These are phyloP conservation scores for Acacia melanoxylon DNA, from an alignment of 306 rosid genomes.

Conservation along the genomic window DNA sequence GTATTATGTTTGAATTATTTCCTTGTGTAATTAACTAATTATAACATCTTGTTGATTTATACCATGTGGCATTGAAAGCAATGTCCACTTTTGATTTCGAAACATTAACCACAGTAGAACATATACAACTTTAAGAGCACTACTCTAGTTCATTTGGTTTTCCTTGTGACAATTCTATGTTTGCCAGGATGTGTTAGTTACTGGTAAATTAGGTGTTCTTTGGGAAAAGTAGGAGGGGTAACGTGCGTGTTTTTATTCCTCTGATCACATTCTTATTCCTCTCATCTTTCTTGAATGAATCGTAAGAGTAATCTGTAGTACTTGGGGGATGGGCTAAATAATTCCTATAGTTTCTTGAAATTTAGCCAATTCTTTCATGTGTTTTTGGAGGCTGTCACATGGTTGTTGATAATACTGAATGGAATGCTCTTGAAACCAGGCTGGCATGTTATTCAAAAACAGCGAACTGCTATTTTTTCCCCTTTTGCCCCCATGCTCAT, in stretches of 20 bases:
- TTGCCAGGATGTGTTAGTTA: background rate
- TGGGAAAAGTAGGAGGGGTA: background rate
- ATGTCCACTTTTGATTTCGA: background rate
- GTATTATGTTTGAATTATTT: background rate
- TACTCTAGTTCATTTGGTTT: background rate
- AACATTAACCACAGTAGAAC: background rate
- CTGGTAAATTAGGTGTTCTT: background rate
- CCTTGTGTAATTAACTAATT: too few species aligned
- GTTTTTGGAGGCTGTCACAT: background rate
- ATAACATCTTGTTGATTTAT: background rate
- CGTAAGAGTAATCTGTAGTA: background rate
- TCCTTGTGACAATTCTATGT: background rate
- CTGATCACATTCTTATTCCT: background rate
- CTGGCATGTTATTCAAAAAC: background rate
- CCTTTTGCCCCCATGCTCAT: background rate
- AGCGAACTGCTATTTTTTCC: background rate
- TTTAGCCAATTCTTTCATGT: background rate
- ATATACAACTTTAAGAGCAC: background rate
- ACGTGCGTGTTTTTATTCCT: background rate
- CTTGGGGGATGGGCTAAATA: background rate
- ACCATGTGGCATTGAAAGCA: background rate
- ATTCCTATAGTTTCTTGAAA: background rate
- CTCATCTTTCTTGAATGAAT: background rate
- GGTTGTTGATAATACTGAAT: background rate
- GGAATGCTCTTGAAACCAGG: background rate